These are phyloP conservation scores for Aspergillus ellipticus DNA, from an alignment of 495 filamentous ascomycete species.

Conservation along the genomic window DNA sequence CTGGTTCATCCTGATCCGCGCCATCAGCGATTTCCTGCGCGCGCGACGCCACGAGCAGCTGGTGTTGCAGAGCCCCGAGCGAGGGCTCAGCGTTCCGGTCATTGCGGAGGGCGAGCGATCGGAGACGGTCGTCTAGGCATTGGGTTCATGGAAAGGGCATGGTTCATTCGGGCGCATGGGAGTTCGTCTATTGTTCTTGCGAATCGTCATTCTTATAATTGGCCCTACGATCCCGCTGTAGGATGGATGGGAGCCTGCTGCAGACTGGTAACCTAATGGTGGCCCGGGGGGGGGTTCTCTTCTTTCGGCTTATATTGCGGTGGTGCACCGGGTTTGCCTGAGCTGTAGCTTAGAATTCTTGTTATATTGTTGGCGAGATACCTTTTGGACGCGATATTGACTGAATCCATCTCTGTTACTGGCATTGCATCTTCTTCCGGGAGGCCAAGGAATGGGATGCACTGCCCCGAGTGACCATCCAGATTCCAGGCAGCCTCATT, in stretches of 20 bases:
- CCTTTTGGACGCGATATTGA: neutral
- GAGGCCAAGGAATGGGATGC: too few relatives aligned
- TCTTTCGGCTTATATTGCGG: conserved; percentile 6
- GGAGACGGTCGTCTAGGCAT: conserved; percentile 71
- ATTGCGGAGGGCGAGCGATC: conserved; percentile 83
- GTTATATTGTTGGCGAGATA: conserved; percentile 9
- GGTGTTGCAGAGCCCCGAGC: conserved; percentile 88
- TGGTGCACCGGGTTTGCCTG: neutral
- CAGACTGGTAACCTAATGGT: too few relatives aligned
- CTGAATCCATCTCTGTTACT: neutral
- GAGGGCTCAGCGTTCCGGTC: conserved; percentile 79
- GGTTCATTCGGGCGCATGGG: conserved; percentile 15
- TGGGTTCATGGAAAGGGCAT: neutral
- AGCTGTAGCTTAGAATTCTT: neutral
- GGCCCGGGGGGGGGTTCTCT: too few relatives aligned
- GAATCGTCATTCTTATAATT: neutral
- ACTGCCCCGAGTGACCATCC: too few relatives aligned
- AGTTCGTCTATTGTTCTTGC: conserved; percentile 16
- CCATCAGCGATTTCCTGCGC: conserved; percentile 82
- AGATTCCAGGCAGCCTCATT: conserved; percentile 22
- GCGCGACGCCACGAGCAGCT: conserved; percentile 88
- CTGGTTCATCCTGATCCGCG: conserved; percentile 93
- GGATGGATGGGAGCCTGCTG: conserved; percentile 1
- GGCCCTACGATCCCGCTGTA: neutral
- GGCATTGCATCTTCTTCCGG: too few relatives aligned